Evolutionary conservation across 306 rosid species (phyloP), one percentile per base, ranked within the genome.

Genomic region (Bauhinia variegata): DNA sequence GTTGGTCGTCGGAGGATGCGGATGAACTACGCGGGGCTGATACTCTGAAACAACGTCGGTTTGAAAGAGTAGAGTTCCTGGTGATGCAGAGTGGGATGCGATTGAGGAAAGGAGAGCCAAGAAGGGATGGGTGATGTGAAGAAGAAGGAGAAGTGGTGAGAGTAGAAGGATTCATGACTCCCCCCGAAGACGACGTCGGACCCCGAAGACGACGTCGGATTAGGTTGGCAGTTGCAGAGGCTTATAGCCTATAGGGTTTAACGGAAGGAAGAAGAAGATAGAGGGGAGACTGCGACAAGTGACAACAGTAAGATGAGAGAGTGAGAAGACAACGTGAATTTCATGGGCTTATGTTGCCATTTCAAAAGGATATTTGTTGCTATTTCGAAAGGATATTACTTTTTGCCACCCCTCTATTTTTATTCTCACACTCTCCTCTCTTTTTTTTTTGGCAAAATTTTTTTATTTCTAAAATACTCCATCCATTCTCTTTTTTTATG

Each of bases 111-210:
- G 82, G 72, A 31, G 85, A 79, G 34, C 71, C 78, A 55, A 71
- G 58, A 68, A 80, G 36, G 0, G 88, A 78, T 13, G 54, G 69
- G 38, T 31, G 79, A 23, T 65, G 70, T 7, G 82, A 60, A 42
- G 82, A 41, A 43, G 87, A 76, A 38, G 86, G 60, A 34, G 78
- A 72, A 60, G 88, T 33, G 23, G 75, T 58, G 19, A 86, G 82
- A 4, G 92, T 63, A 42, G 95, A 86, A 62, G 95, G 87, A 63
- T 82, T 83, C 99, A 93, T 90, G 52, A 67, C 85, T 67, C 75
- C 64, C 32, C 13, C 56, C 28, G 5, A 5, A 41, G 39, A 74
- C 70, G 86, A 77, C 81, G 85, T 72, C 85, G 89, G 33, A 42
- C 32, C 13, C 56, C 28, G 5, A 5, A 41, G 39, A 74, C 70